Evolutionary conservation across 306 rosid species (phyloP), one percentile per base, ranked within the genome.

Genomic region (Pyrus communis): DNA sequence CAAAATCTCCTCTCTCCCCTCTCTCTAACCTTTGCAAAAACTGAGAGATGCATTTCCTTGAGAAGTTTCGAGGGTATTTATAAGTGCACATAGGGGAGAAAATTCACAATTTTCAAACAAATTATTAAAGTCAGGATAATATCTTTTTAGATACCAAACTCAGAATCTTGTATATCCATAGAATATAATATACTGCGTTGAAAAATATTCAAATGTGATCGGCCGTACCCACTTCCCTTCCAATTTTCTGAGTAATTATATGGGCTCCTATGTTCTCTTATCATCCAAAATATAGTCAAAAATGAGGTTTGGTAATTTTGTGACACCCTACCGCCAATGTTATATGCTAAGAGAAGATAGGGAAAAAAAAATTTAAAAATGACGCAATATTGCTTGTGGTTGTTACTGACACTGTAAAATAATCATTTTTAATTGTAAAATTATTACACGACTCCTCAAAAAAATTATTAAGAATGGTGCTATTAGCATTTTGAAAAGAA

Each of bases 21-120:
- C 8, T 11, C 5, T 5, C 22, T 4, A 4, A 1, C 25, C 51
- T 14, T 15, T 30, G 17, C 18, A 21, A 17, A 18, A 23, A 30
- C 46, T 7, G 83, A 54, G 68, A 67, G 62, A 57, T 27, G 27
- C 30, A 74, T 40, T 40, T 63, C 42, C 8, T 30, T 17, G 68
- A 35, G 64, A 67, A 49, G 22, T 25, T 23, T 13, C 9, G 67
- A 38, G 52, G 82, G 60, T 75, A 69, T 55, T 70, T 75, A 63
- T 54, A 67, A 27, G 15, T 54, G 74, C 60, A 45, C 4, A 46
- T 4, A 11, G 18, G 35, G 19, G 0, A 14, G 67, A 33, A 13
- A 38, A 38, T 27, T 43, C 52, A 43, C 59, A 4, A 49, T 7
- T 67, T 8, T 12, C 2, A 8, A 8, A 54, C 45, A 66, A 33